Percentiles rank a stretch among this genome's conserved stretches.
These are phyloP conservation scores for Amanita inopinata DNA, from an alignment of 768 basidiomycete genomes.

Conservation along the genomic window DNA sequence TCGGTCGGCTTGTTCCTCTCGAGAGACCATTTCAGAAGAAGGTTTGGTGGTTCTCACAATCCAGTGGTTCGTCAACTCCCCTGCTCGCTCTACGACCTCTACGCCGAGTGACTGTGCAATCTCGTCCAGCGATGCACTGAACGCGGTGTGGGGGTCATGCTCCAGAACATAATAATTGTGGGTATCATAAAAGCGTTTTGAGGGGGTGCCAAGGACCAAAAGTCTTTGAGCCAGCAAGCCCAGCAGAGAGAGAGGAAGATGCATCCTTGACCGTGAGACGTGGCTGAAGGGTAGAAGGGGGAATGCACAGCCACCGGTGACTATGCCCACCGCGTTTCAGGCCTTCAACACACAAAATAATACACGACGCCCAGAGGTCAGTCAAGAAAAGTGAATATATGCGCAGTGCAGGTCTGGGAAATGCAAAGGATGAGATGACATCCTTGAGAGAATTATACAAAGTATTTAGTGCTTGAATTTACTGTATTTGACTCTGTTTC, in stretches of 20 bases:
- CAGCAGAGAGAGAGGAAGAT: slow-evolving; percentile 20
- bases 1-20: slow-evolving; percentile 30
- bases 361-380: too few species aligned
- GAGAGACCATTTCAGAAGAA: slow-evolving; percentile 16
- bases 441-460: too few species aligned
- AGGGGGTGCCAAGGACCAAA: slow-evolving; percentile 27
- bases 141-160: slow-evolving; percentile 35
- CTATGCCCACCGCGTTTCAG: too few species aligned
- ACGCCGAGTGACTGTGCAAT: slow-evolving; percentile 55
- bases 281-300: background rate
- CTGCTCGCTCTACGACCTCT: slow-evolving; percentile 81
- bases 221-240: slow-evolving; percentile 22
- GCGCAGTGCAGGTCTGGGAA: too few species aligned
- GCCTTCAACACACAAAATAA: too few species aligned
- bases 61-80: slow-evolving; percentile 78
- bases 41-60: slow-evolving; percentile 55
- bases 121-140: slow-evolving; percentile 46
- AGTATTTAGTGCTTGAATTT: too few species aligned
- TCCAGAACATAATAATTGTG: slow-evolving; percentile 82
- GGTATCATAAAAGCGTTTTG: slow-evolving; percentile 44
- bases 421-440: too few species aligned
- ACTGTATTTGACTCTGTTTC: too few species aligned
- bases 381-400: too few species aligned
- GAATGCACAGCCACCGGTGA: slow-evolving; percentile 13
- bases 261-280: slow-evolving; percentile 17